phyloP scores from a whole-genome alignment of 345 rosid species.

The Xanthoceras sorbifolium region DNA sequence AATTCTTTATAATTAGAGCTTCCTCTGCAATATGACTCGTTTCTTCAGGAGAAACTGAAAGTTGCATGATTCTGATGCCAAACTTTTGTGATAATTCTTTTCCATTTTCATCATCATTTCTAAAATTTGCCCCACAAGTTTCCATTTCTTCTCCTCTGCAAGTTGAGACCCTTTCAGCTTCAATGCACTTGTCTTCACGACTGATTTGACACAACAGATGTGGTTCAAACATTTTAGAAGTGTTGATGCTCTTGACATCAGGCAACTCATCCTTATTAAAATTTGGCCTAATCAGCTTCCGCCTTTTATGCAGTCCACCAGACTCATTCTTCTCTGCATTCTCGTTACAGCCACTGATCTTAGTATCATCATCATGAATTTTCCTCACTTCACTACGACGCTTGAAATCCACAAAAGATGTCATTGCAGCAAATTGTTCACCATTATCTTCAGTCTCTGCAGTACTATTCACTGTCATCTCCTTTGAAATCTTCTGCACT shows the following conservation, averaged over 20 bases:
- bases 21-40: neutral
- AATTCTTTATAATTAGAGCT: neutral
- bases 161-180: constrained; percentile 1
- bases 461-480: constrained; percentile 19
- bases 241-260: constrained; percentile 2
- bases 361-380: constrained; percentile 18
- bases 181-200: constrained; percentile 5
- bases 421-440: constrained; percentile 26
- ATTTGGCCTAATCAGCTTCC: constrained; percentile 59
- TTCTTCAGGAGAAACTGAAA: neutral
- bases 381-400: constrained; percentile 46
- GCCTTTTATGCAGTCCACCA: constrained; percentile 34
- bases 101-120: constrained; percentile 3
- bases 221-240: constrained; percentile 2
- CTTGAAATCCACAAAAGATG: constrained; percentile 51
- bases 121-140: neutral
- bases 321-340: constrained; percentile 17
- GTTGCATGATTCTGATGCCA: neutral
- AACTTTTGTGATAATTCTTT: constrained; percentile 8
- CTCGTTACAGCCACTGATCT: constrained; percentile 23
- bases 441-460: constrained; percentile 20
- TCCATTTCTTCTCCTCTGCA: constrained; percentile 4
- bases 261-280: constrained; percentile 30
- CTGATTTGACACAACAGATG: constrained; percentile 4
- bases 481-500: constrained; percentile 22